Base-by-base conservation (phyloP, 2,329 filamentous ascomycete species). In the Clarireedia homoeocarpa region DNA sequence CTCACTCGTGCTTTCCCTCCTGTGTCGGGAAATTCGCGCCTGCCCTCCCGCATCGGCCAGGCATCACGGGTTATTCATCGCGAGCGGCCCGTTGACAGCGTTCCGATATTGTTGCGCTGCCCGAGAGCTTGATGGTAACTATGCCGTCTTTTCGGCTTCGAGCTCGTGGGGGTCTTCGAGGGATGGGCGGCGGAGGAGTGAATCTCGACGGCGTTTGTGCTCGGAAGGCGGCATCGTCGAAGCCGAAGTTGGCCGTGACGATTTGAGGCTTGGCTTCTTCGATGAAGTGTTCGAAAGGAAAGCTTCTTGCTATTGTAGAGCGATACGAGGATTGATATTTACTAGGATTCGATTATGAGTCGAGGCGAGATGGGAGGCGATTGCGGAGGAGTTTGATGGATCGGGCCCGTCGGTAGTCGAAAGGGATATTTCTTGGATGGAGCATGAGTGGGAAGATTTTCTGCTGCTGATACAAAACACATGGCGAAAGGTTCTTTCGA, bases 51-150 rank as follows among this genome's bases (percentile, higher is more conserved):
- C 80, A 12, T 82, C 73, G 2, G 80, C 76, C 1, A 96, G 80
- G 88, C 86, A 69, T 96, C 91, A 91, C 84, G 0, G 90, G n/a
- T n/a, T 95, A 69, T 94, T 94, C 88, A 96, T 94, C 0, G 90
- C 90, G 1, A 96, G 79, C 91, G 0, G 91, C 91, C 91, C 90
- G 66, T 96, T 96, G 61, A 95, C 89, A 95, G 75, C 0, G 88
- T 95, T 39, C 89, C 91, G 53, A 95, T 85, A 59, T 83, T 83
- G 59, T 83, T 83, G 53, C 81, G 53, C 74, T 67, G 2, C 77
- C 75, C 10, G 64, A 69, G 2, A 81, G 77, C 64, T 81, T 85
- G 61, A 95, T 79, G 69, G 91, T 95, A 0, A 94, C 87, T 63
- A 95, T 90, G 3, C 89, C 89, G 57, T 84, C 75, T 57, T 79